Percentiles rank a stretch among this genome's conserved stretches.
phyloP scores from a whole-genome alignment of 2,329 filamentous ascomycete species.

The Colletotrichum sp. region DNA sequence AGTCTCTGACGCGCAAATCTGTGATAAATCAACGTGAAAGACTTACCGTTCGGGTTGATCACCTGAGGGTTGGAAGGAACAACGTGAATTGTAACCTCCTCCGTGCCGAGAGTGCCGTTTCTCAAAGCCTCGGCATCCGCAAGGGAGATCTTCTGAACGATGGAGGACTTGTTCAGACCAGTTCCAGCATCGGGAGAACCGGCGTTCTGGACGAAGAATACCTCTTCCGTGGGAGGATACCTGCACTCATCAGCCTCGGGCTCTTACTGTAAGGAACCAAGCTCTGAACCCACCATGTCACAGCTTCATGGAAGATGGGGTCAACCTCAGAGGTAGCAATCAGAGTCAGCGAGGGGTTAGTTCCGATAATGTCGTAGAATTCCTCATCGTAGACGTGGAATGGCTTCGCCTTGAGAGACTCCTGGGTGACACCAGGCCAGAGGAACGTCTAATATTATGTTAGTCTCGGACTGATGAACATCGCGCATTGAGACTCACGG shows the following conservation, averaged over 20 bases:
- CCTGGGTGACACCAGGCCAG: slow-evolving; percentile 46
- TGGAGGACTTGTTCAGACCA: slow-evolving; percentile 53
- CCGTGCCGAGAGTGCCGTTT: slow-evolving; percentile 38
- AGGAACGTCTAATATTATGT: slow-evolving; percentile 37
- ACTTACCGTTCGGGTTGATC: slow-evolving; percentile 55
- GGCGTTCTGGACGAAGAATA: slow-evolving; percentile 61
- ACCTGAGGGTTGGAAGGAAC: slow-evolving; percentile 48
- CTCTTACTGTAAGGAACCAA: no score
- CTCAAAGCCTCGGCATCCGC: slow-evolving; percentile 45
- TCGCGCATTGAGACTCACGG: slow-evolving; percentile 27
- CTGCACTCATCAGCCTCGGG: not conserved
- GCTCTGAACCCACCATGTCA: slow-evolving; percentile 44
- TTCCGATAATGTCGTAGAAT: slow-evolving; percentile 55
- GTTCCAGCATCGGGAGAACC: slow-evolving; percentile 52
- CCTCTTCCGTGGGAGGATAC: slow-evolving; percentile 51
- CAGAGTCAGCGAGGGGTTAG: slow-evolving; percentile 52
- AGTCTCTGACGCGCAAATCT: rapidly evolving
- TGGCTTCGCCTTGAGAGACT: slow-evolving; percentile 41
- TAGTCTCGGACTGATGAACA: not conserved
- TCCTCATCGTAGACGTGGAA: slow-evolving; percentile 55
- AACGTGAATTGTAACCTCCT: slow-evolving; percentile 44
- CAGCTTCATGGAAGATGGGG: slow-evolving; percentile 61
- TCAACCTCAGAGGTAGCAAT: slow-evolving; percentile 49
- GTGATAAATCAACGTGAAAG: rapidly evolving
- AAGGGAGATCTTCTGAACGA: slow-evolving; percentile 56